Evolutionary conservation across 495 filamentous ascomycete genomes (phyloP).

Genomic region (Xylaria curta): DNA sequence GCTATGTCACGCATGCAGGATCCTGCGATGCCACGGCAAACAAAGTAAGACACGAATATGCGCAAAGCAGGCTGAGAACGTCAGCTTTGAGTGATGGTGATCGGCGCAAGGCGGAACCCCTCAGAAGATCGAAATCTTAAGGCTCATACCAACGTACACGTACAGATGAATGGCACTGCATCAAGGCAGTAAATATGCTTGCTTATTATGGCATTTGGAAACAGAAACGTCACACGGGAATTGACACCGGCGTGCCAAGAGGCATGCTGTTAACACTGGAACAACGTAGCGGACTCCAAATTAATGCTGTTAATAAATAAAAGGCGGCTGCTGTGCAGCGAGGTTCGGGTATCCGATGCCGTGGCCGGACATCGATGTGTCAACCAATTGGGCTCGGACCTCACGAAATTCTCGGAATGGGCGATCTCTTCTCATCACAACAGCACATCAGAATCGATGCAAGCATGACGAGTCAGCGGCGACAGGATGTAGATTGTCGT

Average conservation of each 20-base stretch:
- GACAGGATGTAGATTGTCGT: not conserved
- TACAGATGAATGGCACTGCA: not conserved
- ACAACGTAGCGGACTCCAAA: not conserved
- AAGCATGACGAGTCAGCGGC: slow-evolving; percentile 14
- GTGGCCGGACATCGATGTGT: not conserved
- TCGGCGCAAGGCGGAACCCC: slow-evolving; percentile 2
- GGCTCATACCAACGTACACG: not conserved
- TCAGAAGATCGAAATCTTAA: not conserved
- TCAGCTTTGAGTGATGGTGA: slow-evolving; percentile 14
- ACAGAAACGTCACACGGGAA: not conserved
- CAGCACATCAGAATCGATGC: slow-evolving; percentile 16
- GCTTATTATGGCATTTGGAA: not conserved
- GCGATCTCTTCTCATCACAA: slow-evolving; percentile 11
- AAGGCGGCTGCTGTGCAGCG: not conserved
- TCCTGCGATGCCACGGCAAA: not conserved
- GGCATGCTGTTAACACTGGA: not conserved
- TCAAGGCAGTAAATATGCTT: not conserved
- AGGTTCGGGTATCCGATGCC: not conserved
- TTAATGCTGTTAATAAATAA: not conserved
- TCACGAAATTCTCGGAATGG: not conserved
- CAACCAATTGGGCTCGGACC: not conserved
- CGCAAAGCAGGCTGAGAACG: not conserved
- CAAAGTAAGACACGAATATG: not conserved
- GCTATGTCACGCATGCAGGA: not conserved
- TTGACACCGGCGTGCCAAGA: not conserved